Evolutionary conservation across 2,329 filamentous ascomycete genomes (phyloP).

Genomic region (Aspergillus candidus): DNA sequence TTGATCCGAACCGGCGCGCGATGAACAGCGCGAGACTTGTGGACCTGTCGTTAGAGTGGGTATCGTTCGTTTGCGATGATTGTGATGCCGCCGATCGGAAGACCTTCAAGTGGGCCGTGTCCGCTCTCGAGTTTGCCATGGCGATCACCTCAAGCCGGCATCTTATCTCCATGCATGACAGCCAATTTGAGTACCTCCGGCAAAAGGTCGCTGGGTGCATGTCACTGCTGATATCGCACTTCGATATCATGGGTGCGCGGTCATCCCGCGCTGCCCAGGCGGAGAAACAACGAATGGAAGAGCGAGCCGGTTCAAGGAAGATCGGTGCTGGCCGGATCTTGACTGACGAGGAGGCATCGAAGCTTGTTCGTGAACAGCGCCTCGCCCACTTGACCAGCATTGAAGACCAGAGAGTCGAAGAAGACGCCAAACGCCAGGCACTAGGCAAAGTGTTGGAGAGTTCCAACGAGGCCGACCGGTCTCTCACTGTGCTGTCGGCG

Average conservation of each 20-base stretch:
- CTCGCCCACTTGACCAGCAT: constrained; percentile 66
- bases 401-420: constrained; percentile 70
- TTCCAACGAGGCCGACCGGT: constrained; percentile 91
- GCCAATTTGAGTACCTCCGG: constrained; percentile 76
- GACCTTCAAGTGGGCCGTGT: constrained; percentile 95
- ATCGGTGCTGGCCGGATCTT: constrained; percentile 68
- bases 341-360: constrained; percentile 80
- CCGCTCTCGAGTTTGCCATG: constrained; percentile 94
- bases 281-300: constrained; percentile 82
- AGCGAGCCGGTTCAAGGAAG: constrained; percentile 67
- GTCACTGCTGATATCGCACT: constrained; percentile 94
- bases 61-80: constrained; percentile 96
- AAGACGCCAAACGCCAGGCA: constrained; percentile 77
- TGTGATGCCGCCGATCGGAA: constrained; percentile 90
- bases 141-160: constrained; percentile 91
- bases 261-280: constrained; percentile 90
- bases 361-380: constrained; percentile 68
- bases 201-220: constrained; percentile 94
- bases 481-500: constrained; percentile 85
- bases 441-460: constrained; percentile 88
- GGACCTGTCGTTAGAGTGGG: constrained; percentile 90
- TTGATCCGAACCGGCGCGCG: constrained; percentile 89
- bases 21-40: constrained; percentile 98
- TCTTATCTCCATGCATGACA: constrained; percentile 81
- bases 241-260: constrained; percentile 96